Conservation (phyloP, 2,329 filamentous ascomycete species). For the Sporothrix curviconia region DNA sequence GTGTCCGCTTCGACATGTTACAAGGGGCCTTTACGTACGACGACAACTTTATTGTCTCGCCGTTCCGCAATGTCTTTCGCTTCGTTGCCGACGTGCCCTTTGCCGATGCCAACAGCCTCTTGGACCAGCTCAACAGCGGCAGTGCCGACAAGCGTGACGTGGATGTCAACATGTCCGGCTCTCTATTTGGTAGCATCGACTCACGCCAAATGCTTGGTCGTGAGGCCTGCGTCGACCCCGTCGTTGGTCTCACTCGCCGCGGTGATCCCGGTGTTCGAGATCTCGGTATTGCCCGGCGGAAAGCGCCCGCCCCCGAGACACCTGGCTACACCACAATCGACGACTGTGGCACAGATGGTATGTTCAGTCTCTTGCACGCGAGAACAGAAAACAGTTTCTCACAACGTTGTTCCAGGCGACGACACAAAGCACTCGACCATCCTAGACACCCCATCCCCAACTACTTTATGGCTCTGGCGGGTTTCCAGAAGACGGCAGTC, state of each 20-base stretch:
- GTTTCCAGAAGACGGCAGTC: constrained; percentile 38
- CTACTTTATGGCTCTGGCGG: constrained; percentile 44
- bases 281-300: constrained; percentile 40
- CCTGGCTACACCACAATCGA: constrained; percentile 50
- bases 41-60: constrained; percentile 48
- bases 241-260: constrained; percentile 8
- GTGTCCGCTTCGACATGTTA: constrained; percentile 55
- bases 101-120: constrained; percentile 32
- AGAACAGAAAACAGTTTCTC: too few relatives aligned
- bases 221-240: constrained; percentile 44
- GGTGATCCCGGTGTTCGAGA: not conserved
- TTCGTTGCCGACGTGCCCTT: constrained; percentile 49
- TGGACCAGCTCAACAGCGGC: constrained; percentile 35
- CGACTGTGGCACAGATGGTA: constrained; percentile 49
- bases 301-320: constrained; percentile 36
- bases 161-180: constrained; percentile 24
- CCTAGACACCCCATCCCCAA: constrained; percentile 40
- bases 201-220: constrained; percentile 28
- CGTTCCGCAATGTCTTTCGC: constrained; percentile 47
- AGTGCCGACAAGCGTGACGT: constrained; percentile 30
- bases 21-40: constrained; percentile 56
- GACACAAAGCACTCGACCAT: constrained; percentile 47
- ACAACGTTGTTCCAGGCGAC: too few relatives aligned
- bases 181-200: too few relatives aligned
- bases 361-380: too few relatives aligned